Base-by-base conservation (phyloP, 2,329 filamentous ascomycete genomes). In the Diaporthe nobilis region DNA sequence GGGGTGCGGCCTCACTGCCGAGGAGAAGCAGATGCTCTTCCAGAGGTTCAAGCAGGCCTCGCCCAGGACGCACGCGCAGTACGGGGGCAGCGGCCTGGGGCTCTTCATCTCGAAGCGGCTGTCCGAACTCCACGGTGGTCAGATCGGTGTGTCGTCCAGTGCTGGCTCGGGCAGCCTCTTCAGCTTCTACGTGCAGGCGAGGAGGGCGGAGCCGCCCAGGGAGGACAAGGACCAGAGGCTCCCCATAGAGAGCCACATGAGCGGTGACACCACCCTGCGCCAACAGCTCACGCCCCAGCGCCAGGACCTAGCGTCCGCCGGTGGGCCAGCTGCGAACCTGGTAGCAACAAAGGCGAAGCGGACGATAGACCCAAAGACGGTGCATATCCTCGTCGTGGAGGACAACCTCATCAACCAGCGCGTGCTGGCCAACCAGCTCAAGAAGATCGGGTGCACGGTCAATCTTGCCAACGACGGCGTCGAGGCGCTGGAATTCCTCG, bases 321-420 rank as follows among this genome's bases (percentile, higher is more conserved):
- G 75, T 4, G 72, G 78, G 1, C 79, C 77, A 4, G 78, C 71
- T 0, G 77, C 79, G 1, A 79, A 75, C 57, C 78, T 81, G 17
- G 77, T 79, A 3, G 78, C 77, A 7, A 74, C 78, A 17, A 81
- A 75, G 68, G 77, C 78, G 1, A 60, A 15, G 28, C 71, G 76
- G 17, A 49, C 37, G 1, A 77, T 80, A 20, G 85, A 88, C 78
- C 86, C 85, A 70, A 89, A 87, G 78, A 86, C 88, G 12, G 85
- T 91, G 75, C 88, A 88, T 53, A 88, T 94, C 2, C 83, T 93
- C 10, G 84, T 93, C 4, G 92, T 94, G 0, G 92, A 94, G 81
- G 92, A 94, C 80, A 93, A 94, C 79, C 85, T 88, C 5, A 92
- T 93, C 77, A 94, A 94, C 80, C 92, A 93, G 80, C 92, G 92